Conservation (phyloP, 176 grass and related monocot species). For the Rhynchospora breviuscula region DNA sequence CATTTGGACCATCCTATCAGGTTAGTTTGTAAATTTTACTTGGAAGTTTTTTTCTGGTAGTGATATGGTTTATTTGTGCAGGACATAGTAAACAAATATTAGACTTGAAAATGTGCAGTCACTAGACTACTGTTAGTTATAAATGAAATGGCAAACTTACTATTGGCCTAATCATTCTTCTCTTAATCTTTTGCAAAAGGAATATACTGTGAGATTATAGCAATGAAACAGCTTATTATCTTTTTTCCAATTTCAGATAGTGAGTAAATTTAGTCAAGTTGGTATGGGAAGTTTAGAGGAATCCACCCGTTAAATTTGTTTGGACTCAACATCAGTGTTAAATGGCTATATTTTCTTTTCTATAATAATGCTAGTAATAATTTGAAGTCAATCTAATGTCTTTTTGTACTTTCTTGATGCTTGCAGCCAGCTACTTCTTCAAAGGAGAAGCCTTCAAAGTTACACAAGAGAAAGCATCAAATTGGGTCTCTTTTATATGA, state of each 20-base stretch:
- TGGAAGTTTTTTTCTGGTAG: not conserved
- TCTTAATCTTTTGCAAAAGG: not conserved
- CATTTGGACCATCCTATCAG: constrained; percentile 94
- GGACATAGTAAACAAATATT: not conserved
- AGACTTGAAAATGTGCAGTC: not conserved
- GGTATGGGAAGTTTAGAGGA: not conserved
- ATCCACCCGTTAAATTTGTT: not conserved
- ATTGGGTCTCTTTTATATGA: constrained; percentile 74
- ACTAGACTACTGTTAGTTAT: not conserved
- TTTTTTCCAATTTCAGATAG: not conserved
- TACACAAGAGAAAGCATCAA: constrained; percentile 96
- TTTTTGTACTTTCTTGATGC: constrained; percentile 9
- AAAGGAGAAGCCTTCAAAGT: constrained; percentile 81
- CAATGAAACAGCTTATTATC: not conserved
- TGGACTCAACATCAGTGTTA: not conserved
- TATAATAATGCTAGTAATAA: not conserved
- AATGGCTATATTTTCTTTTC: not conserved
- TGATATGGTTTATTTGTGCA: not conserved
- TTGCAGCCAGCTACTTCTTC: constrained; percentile 51
- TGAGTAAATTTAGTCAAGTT: not conserved
- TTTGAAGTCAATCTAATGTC: not conserved
- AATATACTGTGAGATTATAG: not conserved
- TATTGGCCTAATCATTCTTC: not conserved
- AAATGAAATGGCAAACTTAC: not conserved
- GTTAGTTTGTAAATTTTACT: constrained; percentile 29